phyloP scores from a whole-genome alignment of 2,329 filamentous ascomycete species.

The Penicillium nordicum region DNA sequence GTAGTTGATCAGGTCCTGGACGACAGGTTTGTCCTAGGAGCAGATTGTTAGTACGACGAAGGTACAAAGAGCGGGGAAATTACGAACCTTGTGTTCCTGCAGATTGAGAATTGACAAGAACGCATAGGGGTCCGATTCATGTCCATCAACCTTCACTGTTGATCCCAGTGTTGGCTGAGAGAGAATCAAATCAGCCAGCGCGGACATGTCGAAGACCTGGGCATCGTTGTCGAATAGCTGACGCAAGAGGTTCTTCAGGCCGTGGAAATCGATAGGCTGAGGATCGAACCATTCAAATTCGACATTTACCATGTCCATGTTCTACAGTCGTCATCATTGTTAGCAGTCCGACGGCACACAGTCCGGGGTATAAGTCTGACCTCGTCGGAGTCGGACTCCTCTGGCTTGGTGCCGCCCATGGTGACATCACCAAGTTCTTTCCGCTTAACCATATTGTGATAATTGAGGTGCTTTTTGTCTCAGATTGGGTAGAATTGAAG shows the following conservation, averaged over 20 bases:
- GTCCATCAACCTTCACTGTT: constrained; percentile 95
- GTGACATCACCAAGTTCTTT: constrained; percentile 46
- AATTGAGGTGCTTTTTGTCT: constrained; percentile 1
- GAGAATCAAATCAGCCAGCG: constrained; percentile 79
- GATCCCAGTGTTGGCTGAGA: constrained; percentile 85
- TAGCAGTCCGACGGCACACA: constrained; percentile 4
- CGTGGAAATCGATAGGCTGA: constrained; percentile 88
- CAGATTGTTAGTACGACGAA: background rate
- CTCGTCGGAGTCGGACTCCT: constrained; percentile 42
- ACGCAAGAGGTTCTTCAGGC: constrained; percentile 81
- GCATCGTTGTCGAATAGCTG: constrained; percentile 91
- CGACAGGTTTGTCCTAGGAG: constrained; percentile 61
- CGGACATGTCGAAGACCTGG: constrained; percentile 80
- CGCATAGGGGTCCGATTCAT: constrained; percentile 87
- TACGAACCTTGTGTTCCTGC: constrained; percentile 62
- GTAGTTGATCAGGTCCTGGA: constrained; percentile 70
- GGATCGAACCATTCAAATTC: constrained; percentile 99
- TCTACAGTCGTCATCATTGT: constrained; percentile 50
- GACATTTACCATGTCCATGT: constrained; percentile 87
- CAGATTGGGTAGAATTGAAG: constrained; percentile 2
- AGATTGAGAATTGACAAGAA: constrained; percentile 87
- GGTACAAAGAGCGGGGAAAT: background rate
- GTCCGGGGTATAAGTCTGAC: constrained; percentile 21
- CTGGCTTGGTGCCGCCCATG: constrained; percentile 43
- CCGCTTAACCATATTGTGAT: constrained; percentile 49